These are phyloP conservation scores for Liriodendron chinense DNA, from an alignment of 164 flowering plant genomes.

Conservation along the genomic window DNA sequence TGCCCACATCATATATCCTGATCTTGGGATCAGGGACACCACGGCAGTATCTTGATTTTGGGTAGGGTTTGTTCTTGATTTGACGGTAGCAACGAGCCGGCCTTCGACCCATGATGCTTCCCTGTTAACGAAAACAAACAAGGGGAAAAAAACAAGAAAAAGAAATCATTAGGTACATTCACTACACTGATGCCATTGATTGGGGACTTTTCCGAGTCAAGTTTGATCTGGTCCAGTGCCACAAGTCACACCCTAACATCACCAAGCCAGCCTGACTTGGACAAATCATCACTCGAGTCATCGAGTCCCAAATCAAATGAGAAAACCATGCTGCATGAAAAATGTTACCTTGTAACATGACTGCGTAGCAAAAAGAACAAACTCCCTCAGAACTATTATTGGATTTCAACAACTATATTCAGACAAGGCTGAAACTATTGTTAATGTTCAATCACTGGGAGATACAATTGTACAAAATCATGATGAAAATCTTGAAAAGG, in stretches of 20 bases:
- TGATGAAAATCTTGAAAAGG: too few species aligned
- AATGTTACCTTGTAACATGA: not conserved
- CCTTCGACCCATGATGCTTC: constrained; percentile 9
- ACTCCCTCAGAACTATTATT: constrained; percentile 17
- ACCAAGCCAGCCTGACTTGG: too few species aligned
- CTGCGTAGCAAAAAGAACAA: not conserved
- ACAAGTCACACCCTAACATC: too few species aligned
- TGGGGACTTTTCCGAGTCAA: too few species aligned
- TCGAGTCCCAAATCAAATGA: too few species aligned
- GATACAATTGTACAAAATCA: not conserved
- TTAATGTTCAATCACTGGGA: constrained; percentile 19
- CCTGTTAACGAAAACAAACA: not conserved
- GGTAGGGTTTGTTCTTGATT: constrained; percentile 41
- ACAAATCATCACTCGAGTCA: too few species aligned
- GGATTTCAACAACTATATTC: constrained; percentile 14
- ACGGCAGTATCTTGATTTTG: constrained; percentile 36
- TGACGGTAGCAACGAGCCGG: constrained; percentile 37
- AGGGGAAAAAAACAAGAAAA: too few species aligned
- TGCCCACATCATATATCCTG: constrained; percentile 40
- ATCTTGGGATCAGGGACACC: constrained; percentile 45
- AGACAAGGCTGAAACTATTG: constrained; percentile 28
- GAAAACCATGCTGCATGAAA: not conserved
- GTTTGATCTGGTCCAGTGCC: too few species aligned
- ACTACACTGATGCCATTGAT: too few species aligned
- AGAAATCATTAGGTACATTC: too few species aligned